These are phyloP conservation scores for Entophlyctis helioformis DNA, from an alignment of 192 early-diverging fungal genomes.

Conservation along the genomic window DNA sequence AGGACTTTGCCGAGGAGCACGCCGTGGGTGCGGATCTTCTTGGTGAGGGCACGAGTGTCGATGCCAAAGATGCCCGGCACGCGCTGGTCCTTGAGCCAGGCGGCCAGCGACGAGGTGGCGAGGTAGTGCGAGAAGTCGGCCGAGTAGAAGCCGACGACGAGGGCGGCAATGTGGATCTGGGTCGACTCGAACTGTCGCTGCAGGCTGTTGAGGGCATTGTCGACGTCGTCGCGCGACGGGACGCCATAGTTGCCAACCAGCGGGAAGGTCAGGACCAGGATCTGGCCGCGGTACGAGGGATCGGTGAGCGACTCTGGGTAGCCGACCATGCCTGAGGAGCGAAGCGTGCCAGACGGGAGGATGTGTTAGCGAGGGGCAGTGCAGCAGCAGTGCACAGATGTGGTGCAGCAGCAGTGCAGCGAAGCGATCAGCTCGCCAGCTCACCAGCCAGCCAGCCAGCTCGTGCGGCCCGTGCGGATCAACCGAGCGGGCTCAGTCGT, in stretches of 20 bases:
- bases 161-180: slow-evolving; percentile 85
- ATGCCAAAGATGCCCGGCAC: slow-evolving; percentile 90
- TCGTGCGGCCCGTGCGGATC: too few species aligned
- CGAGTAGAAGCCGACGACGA: slow-evolving; percentile 86
- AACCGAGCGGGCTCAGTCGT: too few species aligned
- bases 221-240: slow-evolving; percentile 74
- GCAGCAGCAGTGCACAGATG: neutral
- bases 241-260: slow-evolving; percentile 98
- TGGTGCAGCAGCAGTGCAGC: neutral
- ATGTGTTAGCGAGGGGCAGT: neutral
- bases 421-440: too few species aligned
- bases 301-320: slow-evolving; percentile 98
- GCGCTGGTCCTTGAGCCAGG: slow-evolving; percentile 87
- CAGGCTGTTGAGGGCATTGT: slow-evolving; percentile 72
- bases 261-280: slow-evolving; percentile 95
- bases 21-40: slow-evolving; percentile 89
- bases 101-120: slow-evolving; percentile 67
- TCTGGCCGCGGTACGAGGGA: slow-evolving; percentile 97
- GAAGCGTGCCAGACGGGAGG: neutral
- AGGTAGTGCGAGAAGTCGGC: slow-evolving; percentile 90
- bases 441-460: too few species aligned
- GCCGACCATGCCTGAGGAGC: slow-evolving; percentile 77
- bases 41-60: slow-evolving; percentile 93
- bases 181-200: slow-evolving; percentile 92
- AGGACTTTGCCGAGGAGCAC: slow-evolving; percentile 84